Evolutionary conservation across 805 yeast genomes (phyloP).

Genomic region (Priceomyces fermenticarens): DNA sequence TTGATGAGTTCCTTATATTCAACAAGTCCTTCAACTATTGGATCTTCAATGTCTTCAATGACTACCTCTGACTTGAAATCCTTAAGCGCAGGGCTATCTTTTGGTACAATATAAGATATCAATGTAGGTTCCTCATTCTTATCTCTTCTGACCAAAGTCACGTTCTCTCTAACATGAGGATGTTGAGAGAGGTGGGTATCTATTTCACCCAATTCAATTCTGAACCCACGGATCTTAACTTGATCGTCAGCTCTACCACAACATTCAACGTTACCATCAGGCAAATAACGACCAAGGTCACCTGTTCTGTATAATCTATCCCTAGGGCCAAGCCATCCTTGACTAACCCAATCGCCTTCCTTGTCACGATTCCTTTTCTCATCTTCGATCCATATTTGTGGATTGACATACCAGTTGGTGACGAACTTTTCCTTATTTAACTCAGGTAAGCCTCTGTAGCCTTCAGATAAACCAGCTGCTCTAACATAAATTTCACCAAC

Average conservation of each 20-base stretch:
- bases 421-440: constrained; percentile 84
- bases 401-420: constrained; percentile 83
- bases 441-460: constrained; percentile 89
- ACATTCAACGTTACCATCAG: constrained; percentile 97
- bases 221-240: constrained; percentile 96
- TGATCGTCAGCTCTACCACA: constrained; percentile 99
- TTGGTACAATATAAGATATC: constrained; percentile 88
- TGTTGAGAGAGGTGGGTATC: constrained; percentile 96
- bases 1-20: constrained; percentile 73
- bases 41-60: constrained; percentile 50
- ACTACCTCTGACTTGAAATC: constrained; percentile 45
- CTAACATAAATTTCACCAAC: constrained; percentile 98
- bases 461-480: constrained; percentile 97
- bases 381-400: constrained; percentile 56
- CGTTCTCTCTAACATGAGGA: constrained; percentile 85
- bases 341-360: constrained; percentile 65
- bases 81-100: constrained; percentile 42
- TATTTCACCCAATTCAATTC: constrained; percentile 97
- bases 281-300: constrained; percentile 92
- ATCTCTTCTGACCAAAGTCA: constrained; percentile 88
- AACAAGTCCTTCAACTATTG: constrained; percentile 75
- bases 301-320: constrained; percentile 97
- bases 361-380: constrained; percentile 45
- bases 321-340: constrained; percentile 86
- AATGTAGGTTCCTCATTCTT: constrained; percentile 89